Evolutionary conservation across 2,329 filamentous ascomycete genomes (phyloP).

Genomic region (Proliferodiscus dingleyae): DNA sequence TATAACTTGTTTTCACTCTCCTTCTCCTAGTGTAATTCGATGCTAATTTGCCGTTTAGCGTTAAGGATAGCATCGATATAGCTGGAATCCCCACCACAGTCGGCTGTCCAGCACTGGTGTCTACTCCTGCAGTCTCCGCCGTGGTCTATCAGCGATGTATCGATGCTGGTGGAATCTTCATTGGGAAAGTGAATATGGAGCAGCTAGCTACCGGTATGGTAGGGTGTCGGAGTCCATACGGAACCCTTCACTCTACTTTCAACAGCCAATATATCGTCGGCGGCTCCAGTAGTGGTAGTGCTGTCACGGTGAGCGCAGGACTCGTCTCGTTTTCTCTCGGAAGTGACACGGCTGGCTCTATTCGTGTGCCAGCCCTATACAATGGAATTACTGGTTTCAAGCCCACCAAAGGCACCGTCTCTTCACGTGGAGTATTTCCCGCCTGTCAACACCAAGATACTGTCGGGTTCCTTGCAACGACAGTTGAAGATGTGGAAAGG

Average conservation of each 20-base stretch:
- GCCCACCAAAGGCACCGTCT: slow-evolving; percentile 46
- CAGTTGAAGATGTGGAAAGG: slow-evolving; percentile 40
- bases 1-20: too few species aligned
- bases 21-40: too few species aligned
- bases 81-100: slow-evolving; percentile 42
- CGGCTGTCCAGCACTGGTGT: slow-evolving; percentile 42
- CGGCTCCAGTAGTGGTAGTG: slow-evolving; percentile 49
- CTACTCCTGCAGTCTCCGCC: slow-evolving; percentile 40
- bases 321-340: slow-evolving; percentile 50
- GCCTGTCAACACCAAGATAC: slow-evolving; percentile 51
- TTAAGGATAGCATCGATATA: slow-evolving; percentile 47
- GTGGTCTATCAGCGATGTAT: slow-evolving; percentile 43
- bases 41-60: slow-evolving; percentile 15
- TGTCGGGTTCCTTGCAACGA: slow-evolving; percentile 44
- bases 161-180: slow-evolving; percentile 47
- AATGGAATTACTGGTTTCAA: slow-evolving; percentile 45
- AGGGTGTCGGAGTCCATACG: slow-evolving; percentile 50
- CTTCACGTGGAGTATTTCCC: slow-evolving; percentile 42
- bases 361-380: slow-evolving; percentile 44
- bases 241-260: slow-evolving; percentile 44
- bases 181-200: slow-evolving; percentile 53
- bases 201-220: slow-evolving; percentile 52
- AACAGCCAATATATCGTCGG: slow-evolving; percentile 46
- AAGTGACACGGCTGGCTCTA: slow-evolving; percentile 50
- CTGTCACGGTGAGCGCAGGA: slow-evolving; percentile 45